These are phyloP conservation scores for Talaromyces sp. DNA, from an alignment of 2,329 filamentous ascomycete genomes.

Conservation along the genomic window DNA sequence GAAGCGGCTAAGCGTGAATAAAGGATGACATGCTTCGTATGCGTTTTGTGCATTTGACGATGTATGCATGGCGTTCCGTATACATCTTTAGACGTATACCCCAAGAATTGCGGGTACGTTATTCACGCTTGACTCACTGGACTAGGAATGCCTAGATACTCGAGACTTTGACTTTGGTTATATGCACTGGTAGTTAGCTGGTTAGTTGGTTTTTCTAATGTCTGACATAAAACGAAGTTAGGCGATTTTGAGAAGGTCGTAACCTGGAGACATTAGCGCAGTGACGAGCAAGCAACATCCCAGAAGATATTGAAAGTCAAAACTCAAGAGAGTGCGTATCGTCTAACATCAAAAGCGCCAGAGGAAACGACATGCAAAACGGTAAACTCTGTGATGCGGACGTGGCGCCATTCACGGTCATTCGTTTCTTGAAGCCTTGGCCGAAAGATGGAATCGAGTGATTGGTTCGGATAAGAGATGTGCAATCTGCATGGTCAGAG, in stretches of 20 bases:
- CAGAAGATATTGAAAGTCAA: not conserved
- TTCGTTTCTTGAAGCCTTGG: constrained; percentile 2
- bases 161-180: not conserved
- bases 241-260: not conserved
- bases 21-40: constrained; percentile 7
- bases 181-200: too few species aligned
- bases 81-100: not conserved
- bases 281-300: not conserved
- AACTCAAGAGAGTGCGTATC: not conserved
- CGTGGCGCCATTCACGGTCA: constrained; percentile 2
- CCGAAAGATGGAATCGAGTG: not conserved
- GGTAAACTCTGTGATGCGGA: not conserved
- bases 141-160: not conserved
- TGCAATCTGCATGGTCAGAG: constrained; percentile 6
- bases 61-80: not conserved
- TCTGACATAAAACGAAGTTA: not conserved
- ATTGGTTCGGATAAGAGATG: not conserved
- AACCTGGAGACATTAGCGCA: not conserved
- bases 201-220: too few species aligned
- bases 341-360: not conserved
- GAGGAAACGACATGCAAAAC: not conserved
- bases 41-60: constrained; percentile 1
- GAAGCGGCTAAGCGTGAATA: not conserved
- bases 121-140: not conserved
- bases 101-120: not conserved